Conservation (phyloP, 441 rosid species). For the Iberis amara region DNA sequence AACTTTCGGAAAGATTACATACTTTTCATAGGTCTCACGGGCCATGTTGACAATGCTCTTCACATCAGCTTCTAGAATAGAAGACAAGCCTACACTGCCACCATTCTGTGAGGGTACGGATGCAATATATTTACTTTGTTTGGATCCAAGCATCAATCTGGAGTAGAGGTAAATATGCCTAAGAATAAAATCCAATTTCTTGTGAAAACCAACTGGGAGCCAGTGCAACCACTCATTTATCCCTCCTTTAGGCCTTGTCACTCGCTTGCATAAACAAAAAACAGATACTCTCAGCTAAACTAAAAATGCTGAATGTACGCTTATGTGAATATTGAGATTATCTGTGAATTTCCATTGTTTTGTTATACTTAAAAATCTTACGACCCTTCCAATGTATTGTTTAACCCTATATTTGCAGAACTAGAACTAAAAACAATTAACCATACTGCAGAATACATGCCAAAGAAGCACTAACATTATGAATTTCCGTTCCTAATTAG, state of each 20-base stretch:
- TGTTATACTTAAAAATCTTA: neutral
- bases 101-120: constrained; percentile 45
- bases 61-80: constrained; percentile 71
- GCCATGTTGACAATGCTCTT: constrained; percentile 74
- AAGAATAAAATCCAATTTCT: constrained; percentile 48
- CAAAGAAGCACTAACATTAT: neutral
- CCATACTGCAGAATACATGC: neutral
- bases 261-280: constrained; percentile 46
- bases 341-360: neutral
- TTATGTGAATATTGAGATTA: neutral
- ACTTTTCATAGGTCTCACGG: constrained; percentile 71
- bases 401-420: neutral
- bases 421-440: neutral
- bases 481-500: neutral
- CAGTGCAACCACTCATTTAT: constrained; percentile 83
- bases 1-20: constrained; percentile 16
- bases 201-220: constrained; percentile 83
- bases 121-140: constrained; percentile 33
- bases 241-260: constrained; percentile 91
- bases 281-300: constrained; percentile 18
- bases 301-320: neutral
- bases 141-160: constrained; percentile 34
- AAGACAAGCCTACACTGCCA: constrained; percentile 49
- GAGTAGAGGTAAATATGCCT: constrained; percentile 48
- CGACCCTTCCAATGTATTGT: too few species aligned